Base-by-base conservation (phyloP, 2,329 filamentous ascomycete species). In the Cryphonectria naterciae region DNA sequence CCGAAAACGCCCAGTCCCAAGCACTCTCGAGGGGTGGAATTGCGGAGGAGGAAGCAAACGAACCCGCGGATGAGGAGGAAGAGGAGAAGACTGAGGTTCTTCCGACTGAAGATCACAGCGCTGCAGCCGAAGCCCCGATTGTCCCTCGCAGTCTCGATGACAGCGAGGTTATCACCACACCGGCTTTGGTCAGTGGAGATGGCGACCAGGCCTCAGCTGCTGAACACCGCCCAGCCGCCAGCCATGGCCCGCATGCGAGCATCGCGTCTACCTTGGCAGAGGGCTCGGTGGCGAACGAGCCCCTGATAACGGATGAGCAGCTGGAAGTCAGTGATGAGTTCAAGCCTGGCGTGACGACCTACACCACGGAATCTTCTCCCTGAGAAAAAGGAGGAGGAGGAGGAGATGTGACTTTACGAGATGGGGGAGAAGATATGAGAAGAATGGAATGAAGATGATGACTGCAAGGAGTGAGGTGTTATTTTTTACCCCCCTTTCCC, bases 281-380 rank as follows among this genome's bases (percentile, higher is more conserved):
- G 19, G 60, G 46, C n/a, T 63, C 60, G 4, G 43, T 52, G 1
- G 35, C 41, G 32, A 41, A 49, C 7, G 69, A 73, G 49, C 69
- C 69, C 2, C 64, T 71, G 32, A 64, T 73, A 1, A 64, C 69
- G 35, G 69, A 71, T 41, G 69, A 67, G 66, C 71, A 73, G 49
- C 66, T 73, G 4, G 63, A 71, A 0, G 69, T 71, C 10, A 43
- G 62, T 19, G 71, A 71, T 46, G 71, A 71, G 22, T 73, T 73
- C 63, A 71, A 56, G 19, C 71, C 71, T 15, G 60, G 67, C 19
- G 67, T 63, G 28, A 32, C 22, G 35, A 54, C 37, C 1, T 41
- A 58, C 22, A 17, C 63, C 4, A 17, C 41, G 61, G 61, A 64
- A 25, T 7, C 61, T 64, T n/a, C 17, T 8, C 19, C 39, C 4